Base-by-base conservation (phyloP, 371 early-diverging fungal species). In the Ordospora colligata region DNA sequence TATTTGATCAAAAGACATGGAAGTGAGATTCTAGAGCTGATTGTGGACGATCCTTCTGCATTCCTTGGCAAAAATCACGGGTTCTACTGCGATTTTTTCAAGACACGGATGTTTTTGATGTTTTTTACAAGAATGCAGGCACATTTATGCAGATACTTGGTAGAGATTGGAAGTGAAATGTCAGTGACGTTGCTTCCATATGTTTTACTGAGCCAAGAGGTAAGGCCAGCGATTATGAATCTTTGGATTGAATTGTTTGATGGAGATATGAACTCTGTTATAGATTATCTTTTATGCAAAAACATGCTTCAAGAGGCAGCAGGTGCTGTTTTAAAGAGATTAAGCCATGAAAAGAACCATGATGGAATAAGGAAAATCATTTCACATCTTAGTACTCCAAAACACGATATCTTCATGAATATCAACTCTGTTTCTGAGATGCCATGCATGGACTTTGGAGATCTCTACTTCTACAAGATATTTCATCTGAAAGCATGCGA, bases 201-300 rank as follows among this genome's bases (percentile, higher is more conserved):
- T 66, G 47, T 21, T 25, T 3, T 17, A 0, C 12, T 66, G 12
- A 8, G 19, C 23, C 11, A 12, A 42, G 2, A 25, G 7, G 43
- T 23, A 27, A 14, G 42, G 14, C 32, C 49, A 25, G 25, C 32
- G 23, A 43, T 21, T 19, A 7, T 66, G 23, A 37, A 44, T n/a
- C 23, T 66, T 14, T 66, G 49, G 45, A 66, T 49, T 25, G 66
- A 66, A 12, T 27, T 66, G n/a, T 66, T 46, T n/a, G 66, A 66
- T n/a, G 58, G 58, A 7, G 45, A 46, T 25, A 27, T 49, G 23
- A 44, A 66, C 12, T 42, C 66, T 4, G 46, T 46, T 1, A 27
- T 49, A 42, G 49, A 44, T 3, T 17, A 66, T 44, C 45, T 44
- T 10, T 17, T 66, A 42, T n/a, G 23, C n/a, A 27, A 66, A 14